Percentiles rank a stretch among this genome's conserved stretches.
phyloP scores from a whole-genome alignment of 2,329 filamentous ascomycete species.

The Apiospora arundinis region DNA sequence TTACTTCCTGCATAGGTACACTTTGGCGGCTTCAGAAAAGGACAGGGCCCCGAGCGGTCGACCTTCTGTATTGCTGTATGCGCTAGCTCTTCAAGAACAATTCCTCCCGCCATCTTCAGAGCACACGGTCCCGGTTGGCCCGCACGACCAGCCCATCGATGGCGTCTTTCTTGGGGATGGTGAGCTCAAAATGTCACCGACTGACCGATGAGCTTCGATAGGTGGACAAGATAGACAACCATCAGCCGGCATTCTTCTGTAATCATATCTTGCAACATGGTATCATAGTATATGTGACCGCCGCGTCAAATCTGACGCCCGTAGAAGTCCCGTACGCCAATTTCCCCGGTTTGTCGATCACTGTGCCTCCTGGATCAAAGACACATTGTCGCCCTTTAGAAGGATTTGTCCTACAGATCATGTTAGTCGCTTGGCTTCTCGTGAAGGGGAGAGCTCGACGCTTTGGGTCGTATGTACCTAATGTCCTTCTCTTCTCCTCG shows the following conservation, averaged over 20 bases:
- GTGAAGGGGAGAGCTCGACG: not conserved
- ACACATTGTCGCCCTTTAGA: constrained; percentile 72
- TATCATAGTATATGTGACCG: constrained; percentile 18
- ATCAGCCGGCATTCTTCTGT: not conserved
- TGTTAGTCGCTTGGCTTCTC: not conserved
- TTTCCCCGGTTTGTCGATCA: constrained; percentile 38
- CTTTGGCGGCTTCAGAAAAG: constrained; percentile 45
- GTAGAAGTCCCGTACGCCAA: constrained; percentile 30
- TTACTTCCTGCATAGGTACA: constrained; percentile 82
- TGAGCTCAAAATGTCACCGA: constrained; percentile 52
- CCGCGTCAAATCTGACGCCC: constrained; percentile 10
- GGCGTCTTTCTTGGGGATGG: constrained; percentile 77
- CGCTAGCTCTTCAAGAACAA: constrained; percentile 86
- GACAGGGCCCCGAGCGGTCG: constrained; percentile 41
- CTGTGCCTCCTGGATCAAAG: constrained; percentile 58
- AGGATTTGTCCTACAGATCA: constrained; percentile 63
- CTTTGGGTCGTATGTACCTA: constrained; percentile 64
- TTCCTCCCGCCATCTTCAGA: constrained; percentile 65
- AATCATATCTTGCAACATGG: constrained; percentile 16
- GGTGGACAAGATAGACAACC: constrained; percentile 7
- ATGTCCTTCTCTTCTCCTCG: constrained; percentile 76
- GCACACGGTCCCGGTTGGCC: constrained; percentile 74
- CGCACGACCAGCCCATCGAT: constrained; percentile 81
- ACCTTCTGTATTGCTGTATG: constrained; percentile 64
- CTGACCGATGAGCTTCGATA: constrained; percentile 21